These are phyloP conservation scores for Ustilago curta DNA, from an alignment of 1,284 basidiomycete species.

Conservation along the genomic window DNA sequence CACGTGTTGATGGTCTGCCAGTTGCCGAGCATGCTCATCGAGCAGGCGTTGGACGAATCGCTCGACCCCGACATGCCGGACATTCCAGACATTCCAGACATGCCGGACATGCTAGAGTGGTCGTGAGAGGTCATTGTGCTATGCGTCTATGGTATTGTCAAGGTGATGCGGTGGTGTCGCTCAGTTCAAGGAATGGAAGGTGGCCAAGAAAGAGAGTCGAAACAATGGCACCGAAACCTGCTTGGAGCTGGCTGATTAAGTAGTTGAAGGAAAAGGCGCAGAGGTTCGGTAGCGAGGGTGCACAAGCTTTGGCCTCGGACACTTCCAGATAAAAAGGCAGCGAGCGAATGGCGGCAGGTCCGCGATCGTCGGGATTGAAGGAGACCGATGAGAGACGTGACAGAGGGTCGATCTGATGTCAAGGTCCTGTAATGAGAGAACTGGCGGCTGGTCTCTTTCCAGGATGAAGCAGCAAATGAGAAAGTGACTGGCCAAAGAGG, in stretches of 20 bases:
- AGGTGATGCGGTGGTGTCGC: not conserved
- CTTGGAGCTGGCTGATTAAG: slow-evolving; percentile 3
- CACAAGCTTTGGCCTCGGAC: not conserved
- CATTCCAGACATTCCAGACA: slow-evolving; percentile 38
- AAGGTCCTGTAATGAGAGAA: too few species aligned
- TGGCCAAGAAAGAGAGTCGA: not conserved
- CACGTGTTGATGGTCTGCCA: slow-evolving; percentile 56
- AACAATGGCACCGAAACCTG: not conserved
- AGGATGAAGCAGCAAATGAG: too few species aligned
- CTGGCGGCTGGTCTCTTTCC: too few species aligned
- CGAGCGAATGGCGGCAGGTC: not conserved
- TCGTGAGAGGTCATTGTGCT: slow-evolving; percentile 31
- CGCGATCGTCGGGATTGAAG: too few species aligned
- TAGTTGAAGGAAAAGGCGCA: not conserved
- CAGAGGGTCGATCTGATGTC: not conserved
- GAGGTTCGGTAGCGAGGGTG: not conserved
- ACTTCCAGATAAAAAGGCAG: not conserved
- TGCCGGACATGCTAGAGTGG: slow-evolving; percentile 31
- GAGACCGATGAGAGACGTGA: not conserved
- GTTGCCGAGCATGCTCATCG: slow-evolving; percentile 55
- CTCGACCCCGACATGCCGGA: slow-evolving; percentile 35
- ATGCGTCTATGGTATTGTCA: not conserved
- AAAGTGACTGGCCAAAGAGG: too few species aligned
- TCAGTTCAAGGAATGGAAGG: not conserved
- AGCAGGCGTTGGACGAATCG: slow-evolving; percentile 23